phyloP scores from a whole-genome alignment of 2,329 filamentous ascomycete species.

The Pseudocercospora fuligena region DNA sequence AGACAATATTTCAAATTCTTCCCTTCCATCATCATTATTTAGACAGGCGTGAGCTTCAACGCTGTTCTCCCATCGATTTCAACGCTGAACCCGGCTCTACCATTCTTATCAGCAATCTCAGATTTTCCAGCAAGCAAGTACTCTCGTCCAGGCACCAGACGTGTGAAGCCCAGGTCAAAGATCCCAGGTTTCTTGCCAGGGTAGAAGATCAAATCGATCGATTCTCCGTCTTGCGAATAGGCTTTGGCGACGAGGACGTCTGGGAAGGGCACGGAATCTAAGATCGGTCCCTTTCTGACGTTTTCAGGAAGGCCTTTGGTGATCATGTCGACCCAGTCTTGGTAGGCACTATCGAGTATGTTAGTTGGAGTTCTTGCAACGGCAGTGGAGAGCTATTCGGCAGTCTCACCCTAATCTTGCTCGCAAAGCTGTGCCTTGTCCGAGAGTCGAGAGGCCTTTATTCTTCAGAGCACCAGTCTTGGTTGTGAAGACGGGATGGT shows the following conservation, averaged over 20 bases:
- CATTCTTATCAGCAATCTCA: background rate
- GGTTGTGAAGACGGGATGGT: background rate
- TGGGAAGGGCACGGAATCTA: background rate
- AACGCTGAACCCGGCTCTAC: background rate
- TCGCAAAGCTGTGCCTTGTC: background rate
- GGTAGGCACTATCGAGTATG: background rate
- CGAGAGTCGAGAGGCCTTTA: background rate
- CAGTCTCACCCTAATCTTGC: background rate
- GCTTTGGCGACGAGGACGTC: background rate
- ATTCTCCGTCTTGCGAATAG: background rate
- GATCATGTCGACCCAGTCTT: conserved; percentile 1
- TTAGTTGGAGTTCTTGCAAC: background rate
- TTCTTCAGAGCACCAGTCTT: background rate
- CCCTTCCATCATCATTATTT: background rate
- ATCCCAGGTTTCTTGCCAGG: background rate
- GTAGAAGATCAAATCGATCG: background rate
- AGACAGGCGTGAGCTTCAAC: background rate
- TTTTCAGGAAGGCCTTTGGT: background rate
- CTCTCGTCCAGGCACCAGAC: background rate
- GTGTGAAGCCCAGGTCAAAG: background rate
- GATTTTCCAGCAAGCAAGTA: background rate
- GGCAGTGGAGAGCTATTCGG: too few species aligned
- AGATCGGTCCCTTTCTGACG: background rate
- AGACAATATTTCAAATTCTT: background rate
- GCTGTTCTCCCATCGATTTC: background rate